Percentiles rank a stretch among this genome's conserved stretches.
Conservation (phyloP, 192 early-diverging fungal genomes). For the Umbelopsis ramanniana region DNA sequence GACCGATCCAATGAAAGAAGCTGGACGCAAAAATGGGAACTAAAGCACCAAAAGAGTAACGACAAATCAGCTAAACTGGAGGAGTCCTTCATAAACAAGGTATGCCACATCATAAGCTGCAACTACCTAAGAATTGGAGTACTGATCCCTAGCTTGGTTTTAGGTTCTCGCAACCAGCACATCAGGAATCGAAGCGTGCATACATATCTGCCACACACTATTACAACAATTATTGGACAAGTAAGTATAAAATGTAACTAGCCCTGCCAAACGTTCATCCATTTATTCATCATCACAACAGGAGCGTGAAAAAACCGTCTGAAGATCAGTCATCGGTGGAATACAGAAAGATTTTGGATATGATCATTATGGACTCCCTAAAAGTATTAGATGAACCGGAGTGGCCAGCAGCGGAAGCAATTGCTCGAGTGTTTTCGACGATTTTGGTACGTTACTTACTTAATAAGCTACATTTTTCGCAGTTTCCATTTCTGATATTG, state of each 20-base stretch:
- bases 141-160: background rate
- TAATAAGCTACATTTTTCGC: background rate
- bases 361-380: slow-evolving; percentile 73
- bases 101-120: slow-evolving; percentile 10
- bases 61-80: background rate
- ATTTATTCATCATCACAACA: background rate
- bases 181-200: background rate
- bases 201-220: background rate
- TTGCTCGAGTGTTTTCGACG: slow-evolving; percentile 66
- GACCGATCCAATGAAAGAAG: slow-evolving; percentile 23
- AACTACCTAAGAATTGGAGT: background rate
- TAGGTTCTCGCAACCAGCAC: slow-evolving; percentile 3
- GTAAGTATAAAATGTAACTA: background rate
- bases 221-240: slow-evolving; percentile 7
- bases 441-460: slow-evolving; percentile 58
- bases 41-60: slow-evolving; percentile 11
- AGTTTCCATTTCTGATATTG: background rate
- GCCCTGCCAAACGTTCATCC: background rate
- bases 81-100: slow-evolving; percentile 8
- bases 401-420: slow-evolving; percentile 88
- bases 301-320: background rate
- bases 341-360: slow-evolving; percentile 73
- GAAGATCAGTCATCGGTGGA: slow-evolving; percentile 60
- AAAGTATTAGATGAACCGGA: slow-evolving; percentile 79
- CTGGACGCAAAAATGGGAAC: slow-evolving; percentile 35